Evolutionary conservation across 2,329 filamentous ascomycete genomes (phyloP), one percentile per base, ranked within the genome.

Genomic region (Pseudogymnoascus pannorum): DNA sequence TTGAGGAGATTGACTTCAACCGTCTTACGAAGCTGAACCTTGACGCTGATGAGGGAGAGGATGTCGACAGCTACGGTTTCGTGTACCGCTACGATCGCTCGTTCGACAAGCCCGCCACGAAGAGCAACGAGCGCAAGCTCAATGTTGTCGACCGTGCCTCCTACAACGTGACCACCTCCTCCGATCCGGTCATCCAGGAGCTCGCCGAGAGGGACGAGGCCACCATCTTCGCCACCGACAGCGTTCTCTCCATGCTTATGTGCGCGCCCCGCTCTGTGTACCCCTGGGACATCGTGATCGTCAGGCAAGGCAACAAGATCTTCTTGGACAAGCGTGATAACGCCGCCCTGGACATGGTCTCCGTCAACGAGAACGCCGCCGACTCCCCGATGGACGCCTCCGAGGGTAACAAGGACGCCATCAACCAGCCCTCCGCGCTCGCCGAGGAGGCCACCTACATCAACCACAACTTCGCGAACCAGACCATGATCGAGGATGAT

Each of bases 401-500:
- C 62, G 93, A 97, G 72, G 91, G 91, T 70, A 92, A 91, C 80
- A 95, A 96, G 79, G 94, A 99, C 74, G 81, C 84, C 67, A 88
- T 99, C 78, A 99, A 99, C 84, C 92, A 92, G 72, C 94, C 94
- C n/a, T 79, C 81, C 61, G 91, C 92, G 60, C 86, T 99, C 62
- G 93, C 95, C 72, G 88, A 97, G 76, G 94, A 99, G 79, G 94
- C 94, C 61, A 99, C 94, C 59, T 95, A 97, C 81, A 99, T 99
- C 84, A 99, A 99, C 85, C 94, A 97, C 84, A 96, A 97, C 81
- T 99, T 99, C 76, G 89, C 91, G 69, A 91, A 96, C 76, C 94
- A 99, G 81, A 91, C 95, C 59, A 92, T 99, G 67, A 77, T 85
- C 69, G 94, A 99, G 80, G 88, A 82, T 68, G 85, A 91, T 66